Evolutionary conservation across 1,284 basidiomycete genomes (phyloP).

Genomic region (Flammula alnicola): DNA sequence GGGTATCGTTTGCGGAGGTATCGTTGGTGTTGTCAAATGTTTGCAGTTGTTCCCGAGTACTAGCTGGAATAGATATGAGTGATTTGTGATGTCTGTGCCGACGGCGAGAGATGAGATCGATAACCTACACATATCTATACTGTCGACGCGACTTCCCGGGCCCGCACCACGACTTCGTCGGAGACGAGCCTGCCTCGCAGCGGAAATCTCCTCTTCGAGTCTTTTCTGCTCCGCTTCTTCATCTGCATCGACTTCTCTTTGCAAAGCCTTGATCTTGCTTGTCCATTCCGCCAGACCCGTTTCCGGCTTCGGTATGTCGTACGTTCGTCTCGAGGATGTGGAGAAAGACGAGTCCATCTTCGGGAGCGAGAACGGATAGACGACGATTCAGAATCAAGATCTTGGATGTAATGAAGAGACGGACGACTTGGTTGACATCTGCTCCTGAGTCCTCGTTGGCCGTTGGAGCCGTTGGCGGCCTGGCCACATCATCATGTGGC

Average conservation of each 20-base stretch:
- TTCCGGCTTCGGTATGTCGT: constrained; percentile 52
- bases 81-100: constrained; percentile 6
- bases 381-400: not conserved
- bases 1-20: constrained; percentile 28
- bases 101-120: constrained; percentile 9
- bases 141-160: constrained; percentile 43
- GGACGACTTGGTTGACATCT: constrained; percentile 6
- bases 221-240: constrained; percentile 75
- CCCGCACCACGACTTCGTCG: constrained; percentile 61
- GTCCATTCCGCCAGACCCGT: constrained; percentile 79
- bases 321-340: constrained; percentile 27
- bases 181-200: constrained; percentile 68
- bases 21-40: constrained; percentile 18
- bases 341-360: constrained; percentile 27
- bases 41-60: constrained; percentile 14
- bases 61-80: constrained; percentile 12
- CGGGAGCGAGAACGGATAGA: not conserved
- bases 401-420: not conserved
- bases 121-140: constrained; percentile 51
- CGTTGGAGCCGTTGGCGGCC: not conserved
- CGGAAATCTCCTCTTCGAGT: constrained; percentile 77
- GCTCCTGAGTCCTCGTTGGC: constrained; percentile 2
- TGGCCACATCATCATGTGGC: constrained; percentile 1
- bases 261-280: constrained; percentile 75
- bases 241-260: constrained; percentile 77